Evolutionary conservation across 2,329 filamentous ascomycete species (phyloP).

Genomic region (Diplodia intermedia): DNA sequence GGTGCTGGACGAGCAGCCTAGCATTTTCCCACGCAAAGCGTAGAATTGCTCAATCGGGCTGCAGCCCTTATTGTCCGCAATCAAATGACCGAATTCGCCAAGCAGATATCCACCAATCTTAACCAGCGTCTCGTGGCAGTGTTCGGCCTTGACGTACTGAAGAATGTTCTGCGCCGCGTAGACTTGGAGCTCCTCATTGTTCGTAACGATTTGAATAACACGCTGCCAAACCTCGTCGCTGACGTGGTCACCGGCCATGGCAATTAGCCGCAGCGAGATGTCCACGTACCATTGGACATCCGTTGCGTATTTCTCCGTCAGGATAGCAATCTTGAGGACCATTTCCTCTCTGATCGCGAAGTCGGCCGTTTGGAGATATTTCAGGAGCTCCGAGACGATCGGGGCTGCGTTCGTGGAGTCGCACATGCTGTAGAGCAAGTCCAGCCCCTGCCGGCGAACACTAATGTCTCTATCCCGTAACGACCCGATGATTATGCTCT

Average conservation of each 20-base stretch:
- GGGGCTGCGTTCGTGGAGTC: conserved; percentile 92
- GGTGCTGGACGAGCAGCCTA: conserved; percentile 85
- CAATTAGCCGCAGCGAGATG: conserved; percentile 90
- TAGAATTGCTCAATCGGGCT: conserved; percentile 98
- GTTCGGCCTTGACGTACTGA: conserved; percentile 88
- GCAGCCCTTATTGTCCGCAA: conserved; percentile 89
- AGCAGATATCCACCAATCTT: conserved; percentile 97
- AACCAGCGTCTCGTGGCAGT: conserved; percentile 95
- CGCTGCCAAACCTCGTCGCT: conserved; percentile 99
- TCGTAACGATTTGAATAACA: conserved; percentile 98
- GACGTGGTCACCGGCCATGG: conserved; percentile 96
- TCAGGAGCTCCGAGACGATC: conserved; percentile 90
- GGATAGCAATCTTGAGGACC: conserved; percentile 97
- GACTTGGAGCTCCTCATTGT: conserved; percentile 97
- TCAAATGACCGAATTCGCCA: conserved; percentile 95
- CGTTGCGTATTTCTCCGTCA: conserved; percentile 98
- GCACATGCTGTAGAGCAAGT: conserved; percentile 99
- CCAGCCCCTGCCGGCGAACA: conserved; percentile 91
- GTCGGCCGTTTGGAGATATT: conserved; percentile 94
- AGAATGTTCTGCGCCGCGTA: conserved; percentile 95
- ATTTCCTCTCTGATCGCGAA: conserved; percentile 99
- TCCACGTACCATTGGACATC: conserved; percentile 99
- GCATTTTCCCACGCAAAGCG: conserved; percentile 88
- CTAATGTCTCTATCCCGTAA: conserved; percentile 96
- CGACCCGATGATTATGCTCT: conserved; percentile 93